These are phyloP conservation scores for Cyclotella sp. DNA, from an alignment of 108 stramenopile genomes.

Conservation along the genomic window DNA sequence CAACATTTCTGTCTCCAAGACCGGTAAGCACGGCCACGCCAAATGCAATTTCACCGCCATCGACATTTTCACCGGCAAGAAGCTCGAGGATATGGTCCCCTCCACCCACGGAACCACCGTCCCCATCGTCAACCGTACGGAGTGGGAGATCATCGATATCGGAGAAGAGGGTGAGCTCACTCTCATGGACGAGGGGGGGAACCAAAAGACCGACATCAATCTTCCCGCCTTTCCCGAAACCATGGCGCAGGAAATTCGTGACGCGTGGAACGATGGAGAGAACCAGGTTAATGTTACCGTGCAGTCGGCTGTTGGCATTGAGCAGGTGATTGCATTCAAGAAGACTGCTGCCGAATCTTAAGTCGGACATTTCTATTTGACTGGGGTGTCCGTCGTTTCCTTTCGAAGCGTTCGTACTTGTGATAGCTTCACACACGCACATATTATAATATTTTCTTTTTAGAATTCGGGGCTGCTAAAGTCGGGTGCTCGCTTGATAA, in stretches of 20 bases:
- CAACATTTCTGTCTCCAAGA: slow-evolving; percentile 99
- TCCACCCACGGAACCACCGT: slow-evolving; percentile 97
- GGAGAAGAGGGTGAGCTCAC: slow-evolving; percentile 95
- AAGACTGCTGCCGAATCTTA: slow-evolving; percentile 54
- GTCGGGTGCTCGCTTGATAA: not conserved
- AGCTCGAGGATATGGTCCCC: slow-evolving; percentile 99
- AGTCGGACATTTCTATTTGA: not conserved
- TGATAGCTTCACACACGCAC: not conserved
- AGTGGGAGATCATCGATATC: slow-evolving; percentile 99
- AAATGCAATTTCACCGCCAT: slow-evolving; percentile 99
- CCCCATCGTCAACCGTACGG: slow-evolving; percentile 93
- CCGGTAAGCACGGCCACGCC: slow-evolving; percentile 99
- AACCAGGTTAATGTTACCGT: slow-evolving; percentile 86
- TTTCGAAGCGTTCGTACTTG: not conserved
- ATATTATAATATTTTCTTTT: slow-evolving; percentile 14
- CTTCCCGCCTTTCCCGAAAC: slow-evolving; percentile 91
- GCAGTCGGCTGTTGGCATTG: slow-evolving; percentile 89
- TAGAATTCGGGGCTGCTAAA: slow-evolving; percentile 19
- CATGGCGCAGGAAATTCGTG: slow-evolving; percentile 94
- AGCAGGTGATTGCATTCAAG: slow-evolving; percentile 92
- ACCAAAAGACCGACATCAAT: slow-evolving; percentile 97
- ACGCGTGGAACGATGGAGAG: slow-evolving; percentile 93
- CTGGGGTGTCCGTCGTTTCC: not conserved
- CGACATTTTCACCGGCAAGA: slow-evolving; percentile 99
- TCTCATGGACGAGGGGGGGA: slow-evolving; percentile 97